Evolutionary conservation across 1,284 basidiomycete genomes (phyloP).

Genomic region (Trametes hirsuta): DNA sequence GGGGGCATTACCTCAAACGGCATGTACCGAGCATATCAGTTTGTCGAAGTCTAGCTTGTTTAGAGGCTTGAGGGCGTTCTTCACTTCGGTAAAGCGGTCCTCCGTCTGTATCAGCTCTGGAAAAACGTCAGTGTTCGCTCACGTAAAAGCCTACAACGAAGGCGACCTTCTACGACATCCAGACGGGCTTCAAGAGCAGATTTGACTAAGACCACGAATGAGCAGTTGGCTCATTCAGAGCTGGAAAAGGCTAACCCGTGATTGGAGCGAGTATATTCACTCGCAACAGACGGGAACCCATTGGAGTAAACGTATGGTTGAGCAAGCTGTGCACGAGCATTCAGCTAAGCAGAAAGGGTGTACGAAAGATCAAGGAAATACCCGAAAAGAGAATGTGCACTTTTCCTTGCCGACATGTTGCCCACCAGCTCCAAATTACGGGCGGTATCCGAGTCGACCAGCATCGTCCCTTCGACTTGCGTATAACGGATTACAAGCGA

Average conservation of each 20-base stretch:
- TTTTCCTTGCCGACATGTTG: slow-evolving; percentile 70
- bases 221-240: no score
- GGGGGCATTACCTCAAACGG: no score
- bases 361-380: not conserved
- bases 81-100: slow-evolving; percentile 71
- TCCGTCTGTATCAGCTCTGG: slow-evolving; percentile 78
- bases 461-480: slow-evolving; percentile 86
- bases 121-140: slow-evolving; percentile 18
- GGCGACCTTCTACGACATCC: slow-evolving; percentile 87
- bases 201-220: slow-evolving; percentile 44
- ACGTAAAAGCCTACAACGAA: no score
- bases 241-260: slow-evolving; percentile 47
- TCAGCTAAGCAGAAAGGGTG: not conserved
- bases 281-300: slow-evolving; percentile 81
- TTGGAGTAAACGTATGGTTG: slow-evolving; percentile 86
- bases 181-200: slow-evolving; percentile 77
- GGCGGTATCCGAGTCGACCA: slow-evolving; percentile 89
- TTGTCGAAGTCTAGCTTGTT: slow-evolving; percentile 89
- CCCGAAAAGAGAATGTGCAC: slow-evolving; percentile 74
- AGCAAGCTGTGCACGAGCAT: slow-evolving; percentile 48
- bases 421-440: slow-evolving; percentile 86
- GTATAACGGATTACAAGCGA: slow-evolving; percentile 83
- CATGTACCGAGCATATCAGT: slow-evolving; percentile 76
- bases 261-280: slow-evolving; percentile 85
- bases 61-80: slow-evolving; percentile 69